phyloP scores from a whole-genome alignment of 768 basidiomycete species.

The Suillus hirtellus region DNA sequence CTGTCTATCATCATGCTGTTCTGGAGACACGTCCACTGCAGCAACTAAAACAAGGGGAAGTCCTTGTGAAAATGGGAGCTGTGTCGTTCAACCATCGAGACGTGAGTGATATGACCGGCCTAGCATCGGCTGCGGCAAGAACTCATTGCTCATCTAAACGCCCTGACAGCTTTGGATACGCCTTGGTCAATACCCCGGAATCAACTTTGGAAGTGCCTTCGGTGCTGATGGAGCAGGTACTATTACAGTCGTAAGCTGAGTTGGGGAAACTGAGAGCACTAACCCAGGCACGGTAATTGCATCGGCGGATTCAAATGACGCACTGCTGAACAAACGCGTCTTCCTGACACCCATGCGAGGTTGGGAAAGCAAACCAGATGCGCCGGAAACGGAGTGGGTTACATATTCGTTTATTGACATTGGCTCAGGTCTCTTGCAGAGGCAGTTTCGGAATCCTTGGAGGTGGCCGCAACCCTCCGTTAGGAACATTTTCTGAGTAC shows the following conservation, averaged over 20 bases:
- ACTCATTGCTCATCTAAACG: slow-evolving; percentile 1
- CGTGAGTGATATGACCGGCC: slow-evolving; percentile 33
- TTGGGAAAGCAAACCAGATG: slow-evolving; percentile 66
- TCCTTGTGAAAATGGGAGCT: slow-evolving; percentile 68
- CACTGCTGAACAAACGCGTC: slow-evolving; percentile 62
- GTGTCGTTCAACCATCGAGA: slow-evolving; percentile 80
- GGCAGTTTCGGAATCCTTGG: slow-evolving; percentile 69
- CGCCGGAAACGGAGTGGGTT: slow-evolving; percentile 63
- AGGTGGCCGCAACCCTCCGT: slow-evolving; percentile 46
- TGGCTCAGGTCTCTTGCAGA: slow-evolving; percentile 7
- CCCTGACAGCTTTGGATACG: slow-evolving; percentile 68
- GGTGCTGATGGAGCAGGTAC: slow-evolving; percentile 77
- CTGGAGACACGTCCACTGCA: slow-evolving; percentile 53
- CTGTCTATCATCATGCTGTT: slow-evolving; percentile 57
- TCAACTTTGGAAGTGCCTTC: slow-evolving; percentile 57
- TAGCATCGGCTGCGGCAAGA: background rate
- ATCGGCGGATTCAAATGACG: slow-evolving; percentile 51
- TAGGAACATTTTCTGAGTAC: slow-evolving; percentile 79
- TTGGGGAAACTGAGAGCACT: background rate
- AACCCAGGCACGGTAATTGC: slow-evolving; percentile 61
- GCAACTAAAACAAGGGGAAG: slow-evolving; percentile 51
- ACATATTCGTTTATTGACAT: background rate
- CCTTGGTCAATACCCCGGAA: slow-evolving; percentile 64
- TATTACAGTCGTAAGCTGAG: background rate
- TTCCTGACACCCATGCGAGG: slow-evolving; percentile 77